Conservation (phyloP, 441 rosid species). For the Erodium texanum region DNA sequence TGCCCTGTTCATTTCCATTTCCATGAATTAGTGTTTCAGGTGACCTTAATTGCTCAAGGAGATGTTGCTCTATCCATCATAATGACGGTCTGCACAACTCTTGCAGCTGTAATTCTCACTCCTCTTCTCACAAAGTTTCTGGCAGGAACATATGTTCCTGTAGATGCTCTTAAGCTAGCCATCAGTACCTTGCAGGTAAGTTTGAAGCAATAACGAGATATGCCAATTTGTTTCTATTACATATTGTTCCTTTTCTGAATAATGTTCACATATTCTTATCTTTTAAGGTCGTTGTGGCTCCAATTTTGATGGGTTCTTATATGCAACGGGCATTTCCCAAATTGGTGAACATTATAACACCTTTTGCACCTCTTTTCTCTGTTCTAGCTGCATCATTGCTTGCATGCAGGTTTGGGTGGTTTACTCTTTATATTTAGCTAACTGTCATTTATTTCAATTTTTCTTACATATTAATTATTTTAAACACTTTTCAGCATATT, state of each 20-base stretch:
- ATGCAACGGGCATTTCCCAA: slow-evolving; percentile 43
- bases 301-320: slow-evolving; percentile 43
- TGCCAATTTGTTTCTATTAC: no score
- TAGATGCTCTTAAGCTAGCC: slow-evolving; percentile 49
- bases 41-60: slow-evolving; percentile 57
- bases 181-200: slow-evolving; percentile 56
- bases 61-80: slow-evolving; percentile 59
- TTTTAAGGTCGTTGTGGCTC: slow-evolving; percentile 45
- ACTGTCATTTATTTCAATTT: neutral
- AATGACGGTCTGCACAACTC: slow-evolving; percentile 54
- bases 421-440: slow-evolving; percentile 12
- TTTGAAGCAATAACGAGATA: neutral
- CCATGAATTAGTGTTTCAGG: slow-evolving; percentile 44
- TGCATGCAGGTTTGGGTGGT: slow-evolving; percentile 47
- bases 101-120: slow-evolving; percentile 51
- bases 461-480: neutral
- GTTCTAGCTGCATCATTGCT: slow-evolving; percentile 47
- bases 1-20: slow-evolving; percentile 22
- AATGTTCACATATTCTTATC: neutral
- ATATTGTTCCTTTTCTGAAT: no score
- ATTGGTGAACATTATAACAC: slow-evolving; percentile 35
- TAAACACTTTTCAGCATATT: slow-evolving; percentile 34
- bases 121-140: slow-evolving; percentile 44
- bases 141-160: slow-evolving; percentile 56
- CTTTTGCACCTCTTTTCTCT: slow-evolving; percentile 52